Conservation (phyloP, 2,329 filamentous ascomycete species). For the Pestalotiopsis sp. region DNA sequence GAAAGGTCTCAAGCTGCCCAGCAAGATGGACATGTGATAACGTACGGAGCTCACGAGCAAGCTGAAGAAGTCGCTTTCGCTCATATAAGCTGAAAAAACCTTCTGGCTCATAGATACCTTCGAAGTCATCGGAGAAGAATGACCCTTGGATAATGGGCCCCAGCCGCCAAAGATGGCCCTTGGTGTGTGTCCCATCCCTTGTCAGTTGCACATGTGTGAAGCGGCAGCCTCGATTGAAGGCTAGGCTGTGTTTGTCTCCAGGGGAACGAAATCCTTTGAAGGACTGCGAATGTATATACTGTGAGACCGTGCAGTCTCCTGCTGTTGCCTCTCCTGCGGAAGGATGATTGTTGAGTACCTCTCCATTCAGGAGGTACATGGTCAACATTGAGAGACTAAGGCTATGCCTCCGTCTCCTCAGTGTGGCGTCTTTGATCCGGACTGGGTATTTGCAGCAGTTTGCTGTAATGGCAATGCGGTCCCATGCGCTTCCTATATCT, state of each 20-base stretch:
- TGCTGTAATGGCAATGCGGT: constrained; percentile 31
- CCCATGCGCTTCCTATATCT: constrained; percentile 24
- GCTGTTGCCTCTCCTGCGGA: background rate
- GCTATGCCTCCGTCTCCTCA: constrained; percentile 20
- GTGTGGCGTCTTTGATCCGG: constrained; percentile 21
- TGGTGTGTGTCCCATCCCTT: background rate
- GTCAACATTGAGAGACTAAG: constrained; percentile 30
- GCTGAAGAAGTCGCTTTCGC: background rate
- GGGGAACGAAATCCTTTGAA: constrained; percentile 1
- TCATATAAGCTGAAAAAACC: background rate
- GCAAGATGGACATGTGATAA: background rate
- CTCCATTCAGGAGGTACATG: constrained; percentile 33
- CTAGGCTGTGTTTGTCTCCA: background rate
- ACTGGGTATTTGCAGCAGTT: constrained; percentile 35
- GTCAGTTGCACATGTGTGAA: background rate
- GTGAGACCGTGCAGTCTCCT: background rate
- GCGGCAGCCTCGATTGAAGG: constrained; percentile 3
- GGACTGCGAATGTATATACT: background rate
- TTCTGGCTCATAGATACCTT: background rate
- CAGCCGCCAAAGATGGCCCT: background rate
- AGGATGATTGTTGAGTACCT: constrained; percentile 24
- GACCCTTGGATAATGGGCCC: background rate
- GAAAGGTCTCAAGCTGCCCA: background rate
- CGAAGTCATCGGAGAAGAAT: background rate
- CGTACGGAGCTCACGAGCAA: background rate